A percentile compares a stretch with the other conserved stretches of the same genome.
Conservation (phyloP, 2,329 filamentous ascomycete species). For the Nemania sp. region DNA sequence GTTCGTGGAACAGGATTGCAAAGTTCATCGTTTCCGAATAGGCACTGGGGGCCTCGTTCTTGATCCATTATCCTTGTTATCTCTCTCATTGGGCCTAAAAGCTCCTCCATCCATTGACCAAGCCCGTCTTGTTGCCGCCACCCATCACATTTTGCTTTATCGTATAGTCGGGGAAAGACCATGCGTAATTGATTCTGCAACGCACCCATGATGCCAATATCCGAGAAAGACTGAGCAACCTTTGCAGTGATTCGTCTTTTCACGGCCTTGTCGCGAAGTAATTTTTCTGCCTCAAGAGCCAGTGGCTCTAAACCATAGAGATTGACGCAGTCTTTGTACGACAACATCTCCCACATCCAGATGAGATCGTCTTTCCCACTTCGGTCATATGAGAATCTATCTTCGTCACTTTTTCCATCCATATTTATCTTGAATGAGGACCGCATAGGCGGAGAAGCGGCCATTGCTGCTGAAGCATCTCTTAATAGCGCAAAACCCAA, state of each 20-base stretch:
- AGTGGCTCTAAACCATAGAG: background rate
- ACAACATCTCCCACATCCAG: background rate
- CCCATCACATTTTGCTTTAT: background rate
- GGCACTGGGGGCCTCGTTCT: conserved; percentile 24
- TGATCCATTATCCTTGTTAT: no score
- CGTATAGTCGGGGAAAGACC: background rate
- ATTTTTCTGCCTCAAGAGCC: background rate
- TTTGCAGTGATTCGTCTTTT: background rate
- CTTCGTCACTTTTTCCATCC: background rate
- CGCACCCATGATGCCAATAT: background rate
- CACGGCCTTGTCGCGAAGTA: background rate
- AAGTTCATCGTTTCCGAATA: conserved; percentile 25
- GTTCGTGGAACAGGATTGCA: conserved; percentile 36
- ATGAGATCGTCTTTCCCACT: background rate
- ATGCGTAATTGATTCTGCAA: background rate
- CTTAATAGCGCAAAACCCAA: no score
- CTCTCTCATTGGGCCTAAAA: no score
- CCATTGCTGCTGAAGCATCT: no score
- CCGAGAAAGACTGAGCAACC: background rate
- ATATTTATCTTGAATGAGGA: no score
- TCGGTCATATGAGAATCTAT: background rate
- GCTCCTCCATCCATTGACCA: no score
- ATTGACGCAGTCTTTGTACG: background rate
- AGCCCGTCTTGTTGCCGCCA: no score
- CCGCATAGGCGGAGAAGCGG: background rate